A percentile compares a stretch with the other conserved stretches of the same genome.
phyloP scores from a whole-genome alignment of 1,139 yeast genomes.

The Hansenula lynferdii region DNA sequence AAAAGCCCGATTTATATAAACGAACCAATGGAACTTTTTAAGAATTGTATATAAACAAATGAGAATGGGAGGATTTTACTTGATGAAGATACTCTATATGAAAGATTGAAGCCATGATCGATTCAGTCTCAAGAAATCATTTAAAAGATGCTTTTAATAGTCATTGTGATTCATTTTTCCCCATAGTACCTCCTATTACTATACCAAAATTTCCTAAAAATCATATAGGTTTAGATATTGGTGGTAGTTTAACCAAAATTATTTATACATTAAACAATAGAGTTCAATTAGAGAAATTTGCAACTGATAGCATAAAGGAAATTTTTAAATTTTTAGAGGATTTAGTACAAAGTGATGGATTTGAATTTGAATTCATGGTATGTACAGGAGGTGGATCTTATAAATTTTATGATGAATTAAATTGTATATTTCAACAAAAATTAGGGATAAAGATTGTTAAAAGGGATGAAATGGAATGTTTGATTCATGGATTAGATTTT shows the following conservation, averaged over 20 bases:
- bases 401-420: constrained; percentile 64
- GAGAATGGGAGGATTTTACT: no score
- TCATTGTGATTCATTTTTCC: neutral
- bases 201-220: no score
- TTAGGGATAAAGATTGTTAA: constrained; percentile 29
- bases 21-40: neutral
- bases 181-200: neutral
- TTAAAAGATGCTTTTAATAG: neutral
- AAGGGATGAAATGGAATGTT: constrained; percentile 85
- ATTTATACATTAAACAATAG: constrained; percentile 80
- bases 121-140: neutral
- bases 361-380: constrained; percentile 32
- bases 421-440: constrained; percentile 31
- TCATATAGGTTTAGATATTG: constrained; percentile 46
- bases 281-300: constrained; percentile 75
- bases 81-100: no score
- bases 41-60: no score
- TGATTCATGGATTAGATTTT: constrained; percentile 83
- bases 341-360: constrained; percentile 19
- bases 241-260: constrained; percentile 85
- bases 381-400: constrained; percentile 97
- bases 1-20: no score
- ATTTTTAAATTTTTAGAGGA: constrained; percentile 45
- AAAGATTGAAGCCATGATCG: neutral
- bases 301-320: constrained; percentile 70